These are phyloP conservation scores for Nepenthes mirabilis DNA, from an alignment of 148 eudicot genomes.

Conservation along the genomic window DNA sequence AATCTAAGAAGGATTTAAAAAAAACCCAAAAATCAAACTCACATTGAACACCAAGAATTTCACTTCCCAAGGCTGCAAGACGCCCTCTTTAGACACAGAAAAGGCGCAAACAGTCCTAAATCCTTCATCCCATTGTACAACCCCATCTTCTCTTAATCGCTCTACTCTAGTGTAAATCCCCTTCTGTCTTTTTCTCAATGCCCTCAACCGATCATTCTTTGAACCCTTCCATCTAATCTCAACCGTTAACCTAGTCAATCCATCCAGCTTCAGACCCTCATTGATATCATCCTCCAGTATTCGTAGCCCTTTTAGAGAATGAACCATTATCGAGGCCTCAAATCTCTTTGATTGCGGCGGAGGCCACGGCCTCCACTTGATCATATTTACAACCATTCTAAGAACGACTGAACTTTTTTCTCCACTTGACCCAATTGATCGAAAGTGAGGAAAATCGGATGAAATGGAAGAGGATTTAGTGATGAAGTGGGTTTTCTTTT, in stretches of 20 bases:
- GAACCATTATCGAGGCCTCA: background rate
- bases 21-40: background rate
- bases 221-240: slow-evolving; percentile 1
- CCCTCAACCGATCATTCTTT: background rate
- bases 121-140: background rate
- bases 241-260: background rate
- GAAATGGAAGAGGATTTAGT: too few species aligned
- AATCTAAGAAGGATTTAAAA: background rate
- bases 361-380: background rate
- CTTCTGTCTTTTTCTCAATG: background rate
- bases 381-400: background rate
- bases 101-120: slow-evolving; percentile 1
- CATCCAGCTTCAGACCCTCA: background rate
- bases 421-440: background rate
- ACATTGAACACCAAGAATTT: background rate
- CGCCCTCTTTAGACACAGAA: background rate
- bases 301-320: background rate
- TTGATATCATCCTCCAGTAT: background rate
- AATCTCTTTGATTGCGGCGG: background rate
- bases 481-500: too few species aligned
- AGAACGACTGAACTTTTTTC: background rate
- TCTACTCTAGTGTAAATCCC: background rate
- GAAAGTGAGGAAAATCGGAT: too few species aligned
- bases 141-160: background rate
- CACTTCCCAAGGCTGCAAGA: background rate